Evolutionary conservation across 257 asterid species (phyloP).

Genomic region (Solanum chilense): DNA sequence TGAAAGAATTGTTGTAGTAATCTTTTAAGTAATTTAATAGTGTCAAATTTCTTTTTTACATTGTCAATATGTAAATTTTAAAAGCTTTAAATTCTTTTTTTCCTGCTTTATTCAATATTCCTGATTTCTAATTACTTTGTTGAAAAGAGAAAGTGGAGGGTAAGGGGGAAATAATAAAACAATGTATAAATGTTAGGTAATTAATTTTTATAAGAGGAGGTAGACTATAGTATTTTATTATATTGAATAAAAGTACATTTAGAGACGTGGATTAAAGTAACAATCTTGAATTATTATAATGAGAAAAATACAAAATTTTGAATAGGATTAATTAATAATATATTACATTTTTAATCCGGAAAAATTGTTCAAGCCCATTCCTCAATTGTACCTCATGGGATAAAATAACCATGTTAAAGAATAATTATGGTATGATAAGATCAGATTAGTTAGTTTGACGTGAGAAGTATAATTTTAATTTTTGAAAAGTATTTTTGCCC

Average conservation of each 20-base stretch:
- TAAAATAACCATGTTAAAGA: neutral
- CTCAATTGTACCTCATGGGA: neutral
- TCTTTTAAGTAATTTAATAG: neutral
- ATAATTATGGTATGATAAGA: neutral
- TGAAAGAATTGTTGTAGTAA: neutral
- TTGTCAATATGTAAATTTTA: neutral
- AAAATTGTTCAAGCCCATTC: neutral
- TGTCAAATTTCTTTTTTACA: neutral
- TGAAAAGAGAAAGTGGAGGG: neutral
- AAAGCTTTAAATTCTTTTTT: neutral
- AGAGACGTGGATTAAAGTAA: neutral
- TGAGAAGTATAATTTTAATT: neutral
- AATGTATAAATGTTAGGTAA: neutral
- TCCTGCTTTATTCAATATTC: neutral
- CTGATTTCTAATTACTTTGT: neutral
- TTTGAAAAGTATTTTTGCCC: neutral
- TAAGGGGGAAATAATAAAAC: neutral
- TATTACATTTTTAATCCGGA: neutral
- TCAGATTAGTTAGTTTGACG: neutral
- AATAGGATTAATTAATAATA: neutral
- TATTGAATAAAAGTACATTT: neutral
- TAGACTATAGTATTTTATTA: neutral
- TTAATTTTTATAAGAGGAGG: neutral
- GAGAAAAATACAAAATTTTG: neutral
- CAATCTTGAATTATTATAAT: neutral